phyloP scores from a whole-genome alignment of 2,329 filamentous ascomycete species.

The Fusarium sp. region DNA sequence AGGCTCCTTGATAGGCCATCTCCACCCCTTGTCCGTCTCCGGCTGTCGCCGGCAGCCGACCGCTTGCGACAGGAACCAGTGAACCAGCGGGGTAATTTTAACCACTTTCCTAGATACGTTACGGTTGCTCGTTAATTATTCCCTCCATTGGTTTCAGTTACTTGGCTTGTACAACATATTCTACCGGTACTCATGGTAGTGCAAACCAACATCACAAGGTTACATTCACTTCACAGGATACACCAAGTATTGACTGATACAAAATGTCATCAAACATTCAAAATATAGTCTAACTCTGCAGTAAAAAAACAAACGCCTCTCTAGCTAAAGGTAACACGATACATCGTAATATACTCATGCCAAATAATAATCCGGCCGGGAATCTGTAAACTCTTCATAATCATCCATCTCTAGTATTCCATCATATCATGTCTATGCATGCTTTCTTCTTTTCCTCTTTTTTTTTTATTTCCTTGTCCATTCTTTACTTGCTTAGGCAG shows the following conservation, averaged over 20 bases:
- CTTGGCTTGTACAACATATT: neutral
- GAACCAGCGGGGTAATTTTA: neutral
- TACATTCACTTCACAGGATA: neutral
- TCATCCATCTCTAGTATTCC: constrained; percentile 42
- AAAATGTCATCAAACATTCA: constrained; percentile 39
- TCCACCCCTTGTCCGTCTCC: constrained; percentile 38
- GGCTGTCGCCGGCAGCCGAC: constrained; percentile 50
- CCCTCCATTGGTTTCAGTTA: constrained; percentile 5
- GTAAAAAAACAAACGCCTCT: constrained; percentile 45
- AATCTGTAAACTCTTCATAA: constrained; percentile 46
- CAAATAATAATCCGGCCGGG: constrained; percentile 40
- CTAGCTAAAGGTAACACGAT: constrained; percentile 45
- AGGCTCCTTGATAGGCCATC: constrained; percentile 43
- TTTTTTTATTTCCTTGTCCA: constrained; percentile 11
- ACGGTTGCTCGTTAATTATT: constrained; percentile 26
- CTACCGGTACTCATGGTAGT: too few relatives aligned
- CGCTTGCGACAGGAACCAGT: constrained; percentile 8
- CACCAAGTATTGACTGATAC: neutral
- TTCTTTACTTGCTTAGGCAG: constrained; percentile 54
- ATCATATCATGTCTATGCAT: constrained; percentile 35
- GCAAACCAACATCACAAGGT: constrained; percentile 6
- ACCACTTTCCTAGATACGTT: too few relatives aligned
- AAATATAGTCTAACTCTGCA: constrained; percentile 42
- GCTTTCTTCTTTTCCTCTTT: constrained; percentile 15
- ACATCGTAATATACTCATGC: constrained; percentile 49